Evolutionary conservation across 2,329 filamentous ascomycete genomes (phyloP).

Genomic region (Pleomassaria siparia): DNA sequence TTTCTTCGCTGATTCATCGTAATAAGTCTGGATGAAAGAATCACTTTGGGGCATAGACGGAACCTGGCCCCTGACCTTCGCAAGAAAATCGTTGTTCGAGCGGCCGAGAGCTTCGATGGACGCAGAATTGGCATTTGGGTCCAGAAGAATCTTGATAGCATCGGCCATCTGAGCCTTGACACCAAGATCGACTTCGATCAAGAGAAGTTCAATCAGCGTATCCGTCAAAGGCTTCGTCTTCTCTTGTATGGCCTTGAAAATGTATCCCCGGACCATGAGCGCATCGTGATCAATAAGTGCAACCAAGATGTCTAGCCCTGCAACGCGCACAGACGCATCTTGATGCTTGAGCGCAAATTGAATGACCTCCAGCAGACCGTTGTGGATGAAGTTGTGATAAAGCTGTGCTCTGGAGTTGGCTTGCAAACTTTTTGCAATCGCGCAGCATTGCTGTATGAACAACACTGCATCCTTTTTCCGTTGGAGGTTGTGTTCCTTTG

Average conservation of each 20-base stretch:
- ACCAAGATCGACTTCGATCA: constrained; percentile 88
- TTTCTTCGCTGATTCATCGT: constrained; percentile 80
- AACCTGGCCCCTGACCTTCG: constrained; percentile 59
- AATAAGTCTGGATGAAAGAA: constrained; percentile 83
- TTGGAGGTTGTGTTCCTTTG: constrained; percentile 63
- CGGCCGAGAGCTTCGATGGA: constrained; percentile 62
- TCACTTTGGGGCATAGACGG: constrained; percentile 70
- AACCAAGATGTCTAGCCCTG: constrained; percentile 89
- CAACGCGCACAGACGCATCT: constrained; percentile 83
- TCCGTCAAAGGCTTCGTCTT: constrained; percentile 85
- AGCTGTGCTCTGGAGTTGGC: constrained; percentile 76
- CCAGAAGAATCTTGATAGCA: constrained; percentile 89
- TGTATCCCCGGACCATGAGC: constrained; percentile 88
- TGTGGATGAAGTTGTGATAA: constrained; percentile 85
- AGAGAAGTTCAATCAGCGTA: constrained; percentile 85
- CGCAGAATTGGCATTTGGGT: constrained; percentile 64
- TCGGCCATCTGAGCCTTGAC: constrained; percentile 96
- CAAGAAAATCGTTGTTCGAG: constrained; percentile 67
- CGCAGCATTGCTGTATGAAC: constrained; percentile 95
- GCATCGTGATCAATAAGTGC: constrained; percentile 95
- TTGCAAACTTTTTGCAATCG: constrained; percentile 92
- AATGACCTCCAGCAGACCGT: constrained; percentile 86
- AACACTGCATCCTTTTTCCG: constrained; percentile 92
- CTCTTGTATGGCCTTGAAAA: constrained; percentile 88
- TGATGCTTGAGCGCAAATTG: constrained; percentile 85